These are phyloP conservation scores for Daldinia decipiens DNA, from an alignment of 495 filamentous ascomycete species.

Conservation along the genomic window DNA sequence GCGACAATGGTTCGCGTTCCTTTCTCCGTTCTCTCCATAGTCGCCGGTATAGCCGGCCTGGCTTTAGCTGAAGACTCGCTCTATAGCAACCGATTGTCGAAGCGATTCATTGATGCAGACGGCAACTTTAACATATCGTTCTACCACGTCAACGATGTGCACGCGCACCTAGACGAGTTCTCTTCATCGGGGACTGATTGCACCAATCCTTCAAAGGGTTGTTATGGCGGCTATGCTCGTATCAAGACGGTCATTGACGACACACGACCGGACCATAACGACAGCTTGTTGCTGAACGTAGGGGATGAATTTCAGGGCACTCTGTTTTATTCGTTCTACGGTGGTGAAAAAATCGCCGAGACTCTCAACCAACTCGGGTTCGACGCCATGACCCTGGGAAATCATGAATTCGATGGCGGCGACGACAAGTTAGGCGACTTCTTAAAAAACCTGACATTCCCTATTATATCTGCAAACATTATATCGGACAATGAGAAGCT, in stretches of 20 bases:
- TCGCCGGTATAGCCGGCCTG: conserved; percentile 16
- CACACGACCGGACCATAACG: conserved; percentile 60
- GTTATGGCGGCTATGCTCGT: conserved; percentile 68
- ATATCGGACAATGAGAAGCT: conserved; percentile 60
- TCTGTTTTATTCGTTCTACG: conserved; percentile 67
- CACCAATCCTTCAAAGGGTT: conserved; percentile 58
- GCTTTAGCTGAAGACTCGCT: conserved; percentile 51
- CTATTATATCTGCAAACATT: conserved; percentile 66
- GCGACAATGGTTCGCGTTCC: conserved; percentile 33
- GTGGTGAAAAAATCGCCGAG: conserved; percentile 70
- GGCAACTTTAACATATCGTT: conserved; percentile 69
- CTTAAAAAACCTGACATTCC: conserved; percentile 66
- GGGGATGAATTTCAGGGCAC: conserved; percentile 72
- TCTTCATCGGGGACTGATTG: conserved; percentile 65
- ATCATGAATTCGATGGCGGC: conserved; percentile 67
- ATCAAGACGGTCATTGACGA: conserved; percentile 62
- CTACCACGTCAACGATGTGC: conserved; percentile 72
- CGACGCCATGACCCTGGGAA: conserved; percentile 68
- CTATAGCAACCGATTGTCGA: conserved; percentile 53
- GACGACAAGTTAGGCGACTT: conserved; percentile 63
- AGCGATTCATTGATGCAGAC: conserved; percentile 61
- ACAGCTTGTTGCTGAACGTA: conserved; percentile 65
- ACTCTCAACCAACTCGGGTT: conserved; percentile 68
- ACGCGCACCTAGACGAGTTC: conserved; percentile 68
- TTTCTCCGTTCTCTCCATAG: conserved; percentile 23